Evolutionary conservation across 2,329 filamentous ascomycete genomes (phyloP), one percentile per base, ranked within the genome.

Genomic region (Trematosphaeria pertusa): DNA sequence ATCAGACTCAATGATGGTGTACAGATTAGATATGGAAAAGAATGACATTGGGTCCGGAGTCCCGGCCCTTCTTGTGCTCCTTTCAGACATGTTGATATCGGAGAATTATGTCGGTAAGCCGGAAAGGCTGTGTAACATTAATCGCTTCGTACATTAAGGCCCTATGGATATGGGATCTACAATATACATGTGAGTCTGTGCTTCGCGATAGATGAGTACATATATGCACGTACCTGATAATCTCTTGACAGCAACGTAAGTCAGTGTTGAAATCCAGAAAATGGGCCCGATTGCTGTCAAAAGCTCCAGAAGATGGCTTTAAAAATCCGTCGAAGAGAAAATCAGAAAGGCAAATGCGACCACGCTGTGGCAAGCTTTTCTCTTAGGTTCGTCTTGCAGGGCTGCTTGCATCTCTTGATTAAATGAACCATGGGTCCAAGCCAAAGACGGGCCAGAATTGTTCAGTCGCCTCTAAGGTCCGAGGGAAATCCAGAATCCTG

Each of bases 311-410:
- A 24, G 36, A 17, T 14, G 43, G 15, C 17, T 37, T 46, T 44
- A 35, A 50, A 17, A 30, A 10, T 36, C 20, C 9, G 9, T 14
- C 10, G 17, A 38, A 19, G 15, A 30, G 20, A 7, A 22, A 8
- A 38, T 26, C 9, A 19, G 26, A 22, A 34, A 38, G 40, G 43
- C 35, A 15, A 46, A 24, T 17, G 33, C 30, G 17, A 22, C 36
- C 31, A 41, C 38, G 35, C 34, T 28, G 53, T 53, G 53, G 53
- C 43, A 28, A 56, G n/a, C 14, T n/a, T 21, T 37, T 19, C 21
- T 14, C 33, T 28, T 11, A 18, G 28, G 7, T 34, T 35, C 24
- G 17, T 5, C n/a, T 28, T 43, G 48, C 46, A 54, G n/a, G 42
- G 39, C 36, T 28, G 38, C 8, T 38, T 42, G 38, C 37, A 57